Conservation (phyloP, 1,284 basidiomycete species). For the Chalciporus sp. region DNA sequence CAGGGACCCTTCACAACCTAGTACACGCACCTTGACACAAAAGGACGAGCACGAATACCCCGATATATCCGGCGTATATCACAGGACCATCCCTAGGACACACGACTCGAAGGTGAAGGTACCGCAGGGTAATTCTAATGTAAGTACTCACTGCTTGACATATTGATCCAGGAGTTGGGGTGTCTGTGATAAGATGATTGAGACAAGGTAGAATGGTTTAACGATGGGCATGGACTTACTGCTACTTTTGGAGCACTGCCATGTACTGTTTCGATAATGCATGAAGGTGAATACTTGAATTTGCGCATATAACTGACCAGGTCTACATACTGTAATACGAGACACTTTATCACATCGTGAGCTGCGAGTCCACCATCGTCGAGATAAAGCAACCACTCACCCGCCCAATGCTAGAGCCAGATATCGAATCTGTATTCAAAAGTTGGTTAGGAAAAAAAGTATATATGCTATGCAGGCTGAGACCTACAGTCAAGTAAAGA, state of each 20-base stretch:
- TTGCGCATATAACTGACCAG: not conserved
- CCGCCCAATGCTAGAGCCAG: not conserved
- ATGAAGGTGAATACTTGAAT: not conserved
- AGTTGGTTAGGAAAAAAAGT: not conserved
- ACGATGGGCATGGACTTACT: not conserved
- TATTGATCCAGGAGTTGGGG: not conserved
- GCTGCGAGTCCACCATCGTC: too few relatives aligned
- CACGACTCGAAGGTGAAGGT: not conserved
- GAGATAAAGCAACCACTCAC: not conserved
- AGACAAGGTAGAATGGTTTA: not conserved
- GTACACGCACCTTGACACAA: constrained; percentile 1
- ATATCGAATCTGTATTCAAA: constrained; percentile 10
- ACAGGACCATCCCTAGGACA: not conserved
- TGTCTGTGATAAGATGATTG: not conserved
- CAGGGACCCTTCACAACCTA: not conserved
- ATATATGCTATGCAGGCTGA: not conserved
- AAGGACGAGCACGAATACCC: not conserved
- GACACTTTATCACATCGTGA: not conserved
- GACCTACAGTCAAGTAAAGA: constrained; percentile 8
- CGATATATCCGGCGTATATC: not conserved
- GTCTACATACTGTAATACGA: not conserved
- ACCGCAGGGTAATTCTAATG: not conserved
- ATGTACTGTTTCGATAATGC: not conserved
- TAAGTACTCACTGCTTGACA: not conserved
- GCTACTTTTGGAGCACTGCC: not conserved